These are phyloP conservation scores for Leptographium lundbergii DNA, from an alignment of 2,329 filamentous ascomycete genomes.

Conservation along the genomic window DNA sequence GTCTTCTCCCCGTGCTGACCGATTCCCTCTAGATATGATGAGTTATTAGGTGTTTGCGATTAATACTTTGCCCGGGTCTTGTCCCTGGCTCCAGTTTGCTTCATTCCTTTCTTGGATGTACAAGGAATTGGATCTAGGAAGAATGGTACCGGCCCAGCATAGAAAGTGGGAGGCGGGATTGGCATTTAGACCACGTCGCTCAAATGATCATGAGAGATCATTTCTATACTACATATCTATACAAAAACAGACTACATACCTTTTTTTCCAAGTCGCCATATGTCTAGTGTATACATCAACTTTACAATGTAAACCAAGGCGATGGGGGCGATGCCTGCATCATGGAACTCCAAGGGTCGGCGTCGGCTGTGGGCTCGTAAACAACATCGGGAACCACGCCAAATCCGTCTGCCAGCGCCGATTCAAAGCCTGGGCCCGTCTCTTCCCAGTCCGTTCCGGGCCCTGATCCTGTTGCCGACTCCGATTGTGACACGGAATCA, in stretches of 20 bases:
- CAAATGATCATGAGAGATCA: neutral
- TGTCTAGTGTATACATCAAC: neutral
- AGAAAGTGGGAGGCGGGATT: neutral
- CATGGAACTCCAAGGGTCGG: slow-evolving; percentile 6
- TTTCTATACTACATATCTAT: neutral
- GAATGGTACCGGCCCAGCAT: neutral
- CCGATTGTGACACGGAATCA: neutral
- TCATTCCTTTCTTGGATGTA: neutral
- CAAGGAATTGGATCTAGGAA: neutral
- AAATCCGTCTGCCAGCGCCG: neutral
- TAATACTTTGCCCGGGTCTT: neutral
- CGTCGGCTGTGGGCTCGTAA: neutral
- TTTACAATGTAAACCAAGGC: slow-evolving; percentile 8
- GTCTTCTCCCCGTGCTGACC: neutral
- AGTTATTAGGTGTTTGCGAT: slow-evolving; percentile 14
- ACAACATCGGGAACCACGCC: neutral
- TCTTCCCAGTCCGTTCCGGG: neutral
- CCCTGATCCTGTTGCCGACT: neutral
- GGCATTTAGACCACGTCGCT: neutral
- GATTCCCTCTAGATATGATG: slow-evolving; percentile 20
- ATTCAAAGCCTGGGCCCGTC: neutral
- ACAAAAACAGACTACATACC: neutral
- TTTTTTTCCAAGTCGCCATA: neutral
- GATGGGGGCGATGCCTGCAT: neutral
- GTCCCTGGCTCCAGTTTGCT: neutral